A percentile compares a stretch with the other conserved stretches of the same genome.
These are phyloP conservation scores for Croton setiger DNA, from an alignment of 441 rosid species.

Conservation along the genomic window DNA sequence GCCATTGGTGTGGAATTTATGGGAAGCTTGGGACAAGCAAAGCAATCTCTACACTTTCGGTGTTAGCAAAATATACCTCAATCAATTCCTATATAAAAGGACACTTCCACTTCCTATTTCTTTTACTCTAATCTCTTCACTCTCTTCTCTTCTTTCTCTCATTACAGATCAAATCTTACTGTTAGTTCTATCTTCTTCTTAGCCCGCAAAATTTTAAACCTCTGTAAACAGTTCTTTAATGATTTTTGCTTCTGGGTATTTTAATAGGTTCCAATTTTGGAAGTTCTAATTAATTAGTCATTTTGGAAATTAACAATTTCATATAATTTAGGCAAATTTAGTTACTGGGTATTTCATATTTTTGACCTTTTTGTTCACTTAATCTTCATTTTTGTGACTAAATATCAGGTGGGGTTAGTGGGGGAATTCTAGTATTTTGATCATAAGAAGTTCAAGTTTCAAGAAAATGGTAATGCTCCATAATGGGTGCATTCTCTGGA, in stretches of 20 bases:
- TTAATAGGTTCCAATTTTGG: slow-evolving; percentile 31
- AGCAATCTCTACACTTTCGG: slow-evolving; percentile 61
- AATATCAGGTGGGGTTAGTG: slow-evolving; percentile 18
- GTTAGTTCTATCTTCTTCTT: neutral
- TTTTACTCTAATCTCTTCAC: slow-evolving; percentile 34
- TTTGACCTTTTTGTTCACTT: slow-evolving; percentile 1
- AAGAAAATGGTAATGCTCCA: slow-evolving; percentile 50
- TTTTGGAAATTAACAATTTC: neutral
- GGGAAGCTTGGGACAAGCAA: slow-evolving; percentile 47
- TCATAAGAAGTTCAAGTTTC: slow-evolving; percentile 33
- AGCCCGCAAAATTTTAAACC: slow-evolving; percentile 7
- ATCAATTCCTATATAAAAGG: slow-evolving; percentile 32
- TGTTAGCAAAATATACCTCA: slow-evolving; percentile 25
- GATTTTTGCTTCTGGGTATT: slow-evolving; percentile 25
- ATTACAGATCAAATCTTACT: neutral
- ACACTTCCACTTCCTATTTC: slow-evolving; percentile 20
- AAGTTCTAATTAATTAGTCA: slow-evolving; percentile 18
- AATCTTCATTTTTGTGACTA: slow-evolving; percentile 7
- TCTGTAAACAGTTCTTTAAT: slow-evolving; percentile 20
- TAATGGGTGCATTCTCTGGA: slow-evolving; percentile 50
- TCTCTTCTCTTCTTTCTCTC: neutral
- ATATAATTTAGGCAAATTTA: slow-evolving; percentile 19
- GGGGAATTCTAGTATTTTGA: slow-evolving; percentile 15
- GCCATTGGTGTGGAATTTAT: slow-evolving; percentile 60
- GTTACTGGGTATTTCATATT: slow-evolving; percentile 30